Evolutionary conservation across 306 rosid genomes (phyloP).

Genomic region (Dryas drummondii): DNA sequence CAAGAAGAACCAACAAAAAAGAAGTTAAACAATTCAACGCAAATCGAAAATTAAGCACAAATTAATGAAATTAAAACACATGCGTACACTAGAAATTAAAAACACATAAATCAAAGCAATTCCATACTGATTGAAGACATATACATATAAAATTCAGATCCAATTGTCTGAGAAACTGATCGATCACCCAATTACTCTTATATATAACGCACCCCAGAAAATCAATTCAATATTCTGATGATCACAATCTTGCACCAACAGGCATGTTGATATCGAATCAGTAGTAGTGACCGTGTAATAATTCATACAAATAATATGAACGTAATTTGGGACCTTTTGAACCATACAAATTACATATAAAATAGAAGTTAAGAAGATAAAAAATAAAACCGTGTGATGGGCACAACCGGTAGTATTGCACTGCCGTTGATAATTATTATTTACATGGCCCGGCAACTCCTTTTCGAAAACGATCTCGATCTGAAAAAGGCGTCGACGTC

Average conservation of each 20-base stretch:
- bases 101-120: neutral
- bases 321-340: too few relatives aligned
- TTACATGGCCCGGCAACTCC: constrained; percentile 47
- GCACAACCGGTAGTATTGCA: too few relatives aligned
- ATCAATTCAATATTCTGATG: neutral
- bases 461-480: constrained; percentile 35
- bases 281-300: too few relatives aligned
- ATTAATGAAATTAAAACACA: neutral
- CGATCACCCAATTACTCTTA: neutral
- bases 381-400: too few relatives aligned
- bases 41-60: neutral
- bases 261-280: neutral
- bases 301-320: too few relatives aligned
- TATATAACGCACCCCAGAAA: neutral
- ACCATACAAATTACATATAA: too few relatives aligned
- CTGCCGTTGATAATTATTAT: constrained; percentile 8
- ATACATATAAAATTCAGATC: constrained; percentile 22
- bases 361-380: too few relatives aligned
- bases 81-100: neutral
- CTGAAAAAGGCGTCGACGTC: constrained; percentile 49
- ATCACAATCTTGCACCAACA: neutral
- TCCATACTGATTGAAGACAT: neutral
- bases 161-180: constrained; percentile 20
- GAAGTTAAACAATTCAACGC: too few relatives aligned
- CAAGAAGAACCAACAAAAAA: neutral